Evolutionary conservation across 805 yeast genomes (phyloP).

Genomic region (Nakazawaea ishiwadae): DNA sequence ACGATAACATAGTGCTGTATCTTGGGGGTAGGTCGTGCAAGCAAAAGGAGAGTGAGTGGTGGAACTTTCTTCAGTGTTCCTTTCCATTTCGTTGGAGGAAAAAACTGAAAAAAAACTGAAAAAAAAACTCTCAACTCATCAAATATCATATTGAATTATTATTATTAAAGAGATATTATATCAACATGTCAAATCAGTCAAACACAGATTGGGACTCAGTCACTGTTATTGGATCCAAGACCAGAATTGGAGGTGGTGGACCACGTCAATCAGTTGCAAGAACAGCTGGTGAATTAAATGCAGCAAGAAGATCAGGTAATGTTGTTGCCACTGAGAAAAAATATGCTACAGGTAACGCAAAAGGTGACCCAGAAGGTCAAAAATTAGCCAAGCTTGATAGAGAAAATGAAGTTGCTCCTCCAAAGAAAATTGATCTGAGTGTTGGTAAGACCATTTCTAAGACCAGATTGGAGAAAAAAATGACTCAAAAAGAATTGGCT

Average conservation of each 20-base stretch:
- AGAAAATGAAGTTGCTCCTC: slow-evolving; percentile 88
- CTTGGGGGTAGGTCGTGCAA: too few relatives aligned
- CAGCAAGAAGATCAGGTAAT: slow-evolving; percentile 89
- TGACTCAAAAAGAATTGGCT: slow-evolving; percentile 96
- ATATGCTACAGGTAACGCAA: slow-evolving; percentile 63
- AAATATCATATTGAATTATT: too few relatives aligned
- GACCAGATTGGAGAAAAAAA: slow-evolving; percentile 81
- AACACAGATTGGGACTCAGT: slow-evolving; percentile 85
- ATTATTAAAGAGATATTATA: not conserved
- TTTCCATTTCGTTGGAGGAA: too few relatives aligned
- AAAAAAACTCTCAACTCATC: not conserved
- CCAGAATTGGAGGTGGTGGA: slow-evolving; percentile 72
- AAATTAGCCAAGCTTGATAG: slow-evolving; percentile 90
- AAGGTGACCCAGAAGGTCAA: slow-evolving; percentile 85
- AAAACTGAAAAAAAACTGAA: not conserved
- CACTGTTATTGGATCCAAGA: slow-evolving; percentile 85
- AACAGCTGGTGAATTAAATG: slow-evolving; percentile 74
- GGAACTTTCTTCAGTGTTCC: too few relatives aligned
- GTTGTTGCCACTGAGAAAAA: slow-evolving; percentile 92
- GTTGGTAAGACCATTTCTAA: slow-evolving; percentile 87
- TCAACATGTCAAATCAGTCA: slow-evolving; percentile 13
- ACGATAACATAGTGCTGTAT: too few relatives aligned
- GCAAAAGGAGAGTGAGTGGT: too few relatives aligned
- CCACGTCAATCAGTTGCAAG: slow-evolving; percentile 84
- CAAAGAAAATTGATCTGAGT: slow-evolving; percentile 74